These are phyloP conservation scores for Acanthamoeba royreba DNA, from an alignment of 208 protist genomes.

Conservation along the genomic window DNA sequence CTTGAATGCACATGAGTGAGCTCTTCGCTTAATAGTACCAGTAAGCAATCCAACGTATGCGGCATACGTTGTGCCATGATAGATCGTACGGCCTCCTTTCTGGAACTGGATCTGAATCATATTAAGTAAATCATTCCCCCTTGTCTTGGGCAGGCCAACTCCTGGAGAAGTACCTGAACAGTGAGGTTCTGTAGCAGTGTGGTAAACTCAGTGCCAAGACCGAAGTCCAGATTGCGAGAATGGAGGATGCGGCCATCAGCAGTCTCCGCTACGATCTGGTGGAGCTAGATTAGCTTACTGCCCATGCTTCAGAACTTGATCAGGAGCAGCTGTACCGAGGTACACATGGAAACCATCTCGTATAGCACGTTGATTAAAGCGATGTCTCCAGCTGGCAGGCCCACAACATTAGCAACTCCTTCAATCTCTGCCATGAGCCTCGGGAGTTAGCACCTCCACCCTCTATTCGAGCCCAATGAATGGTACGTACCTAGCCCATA, in stretches of 20 bases:
- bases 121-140: no score
- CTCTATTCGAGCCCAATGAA: no score
- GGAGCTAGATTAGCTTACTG: no score
- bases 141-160: no score
- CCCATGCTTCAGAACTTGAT: no score
- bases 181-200: neutral
- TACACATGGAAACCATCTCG: conserved; percentile 28
- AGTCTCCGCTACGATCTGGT: neutral
- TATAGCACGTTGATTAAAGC: neutral
- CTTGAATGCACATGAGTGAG: no score
- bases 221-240: neutral
- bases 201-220: neutral
- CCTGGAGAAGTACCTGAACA: neutral
- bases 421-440: neutral
- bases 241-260: conserved; percentile 2
- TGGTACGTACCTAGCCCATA: neutral
- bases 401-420: neutral
- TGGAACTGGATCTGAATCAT: conserved; percentile 38
- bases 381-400: neutral
- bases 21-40: neutral
- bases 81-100: neutral
- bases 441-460: neutral
- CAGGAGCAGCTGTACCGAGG: neutral
- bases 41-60: neutral
- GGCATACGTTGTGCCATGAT: neutral